Evolutionary conservation across 345 rosid genomes (phyloP).

Genomic region (Heritiera littoralis): DNA sequence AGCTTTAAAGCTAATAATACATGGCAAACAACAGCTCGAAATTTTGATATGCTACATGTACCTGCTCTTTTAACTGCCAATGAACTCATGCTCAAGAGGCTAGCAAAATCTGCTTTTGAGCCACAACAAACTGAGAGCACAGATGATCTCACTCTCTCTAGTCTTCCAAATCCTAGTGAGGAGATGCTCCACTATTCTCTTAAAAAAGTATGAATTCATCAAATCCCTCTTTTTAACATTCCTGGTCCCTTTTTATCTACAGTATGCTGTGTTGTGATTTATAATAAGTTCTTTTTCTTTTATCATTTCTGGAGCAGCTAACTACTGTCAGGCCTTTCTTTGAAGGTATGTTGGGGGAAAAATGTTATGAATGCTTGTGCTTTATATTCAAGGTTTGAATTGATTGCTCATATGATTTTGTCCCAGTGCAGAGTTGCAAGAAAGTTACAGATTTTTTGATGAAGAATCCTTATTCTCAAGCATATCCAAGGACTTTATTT

Average conservation of each 20-base stretch:
- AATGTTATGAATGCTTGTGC: neutral
- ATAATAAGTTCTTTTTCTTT: neutral
- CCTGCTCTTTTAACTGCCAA: slow-evolving; percentile 29
- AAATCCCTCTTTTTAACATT: neutral
- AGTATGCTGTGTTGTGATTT: neutral
- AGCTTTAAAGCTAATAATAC: slow-evolving; percentile 8
- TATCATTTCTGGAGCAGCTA: slow-evolving; percentile 32
- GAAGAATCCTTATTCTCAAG: slow-evolving; percentile 35
- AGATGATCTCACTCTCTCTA: slow-evolving; percentile 21
- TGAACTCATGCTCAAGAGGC: slow-evolving; percentile 36
- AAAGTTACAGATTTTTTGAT: slow-evolving; percentile 25
- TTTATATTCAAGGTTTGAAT: slow-evolving; percentile 11
- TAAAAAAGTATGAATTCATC: neutral
- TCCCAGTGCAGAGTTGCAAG: slow-evolving; percentile 36
- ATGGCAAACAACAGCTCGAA: slow-evolving; percentile 21
- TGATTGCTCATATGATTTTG: slow-evolving; percentile 23
- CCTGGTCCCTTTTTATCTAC: neutral
- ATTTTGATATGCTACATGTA: slow-evolving; percentile 3
- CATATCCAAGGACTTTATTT: slow-evolving; percentile 47
- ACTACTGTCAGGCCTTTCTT: slow-evolving; percentile 12
- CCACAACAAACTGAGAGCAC: slow-evolving; percentile 23
- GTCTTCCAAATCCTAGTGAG: slow-evolving; percentile 25
- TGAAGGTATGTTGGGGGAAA: slow-evolving; percentile 39
- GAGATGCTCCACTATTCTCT: neutral
- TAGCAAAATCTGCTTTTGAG: slow-evolving; percentile 43